Percentiles rank a stretch among this genome's conserved stretches.
Evolutionary conservation across 2,329 filamentous ascomycete species (phyloP).

Genomic region (Ilyonectria robusta): DNA sequence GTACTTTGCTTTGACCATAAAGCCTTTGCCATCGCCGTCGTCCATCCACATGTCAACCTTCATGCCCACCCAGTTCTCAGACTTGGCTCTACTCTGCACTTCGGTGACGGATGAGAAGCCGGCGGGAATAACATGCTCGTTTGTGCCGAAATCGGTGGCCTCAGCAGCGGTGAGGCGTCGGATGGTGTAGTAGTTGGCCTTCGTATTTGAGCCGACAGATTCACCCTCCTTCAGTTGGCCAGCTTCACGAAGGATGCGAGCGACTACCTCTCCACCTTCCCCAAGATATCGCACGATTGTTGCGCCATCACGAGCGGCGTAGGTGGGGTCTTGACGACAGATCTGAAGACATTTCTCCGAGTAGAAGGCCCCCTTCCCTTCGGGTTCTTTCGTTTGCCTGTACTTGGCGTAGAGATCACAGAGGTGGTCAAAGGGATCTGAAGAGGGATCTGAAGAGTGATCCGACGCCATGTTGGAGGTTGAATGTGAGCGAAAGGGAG

Average conservation of each 20-base stretch:
- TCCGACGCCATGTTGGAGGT: constrained; percentile 6
- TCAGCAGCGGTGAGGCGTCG: constrained; percentile 11
- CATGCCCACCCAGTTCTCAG: constrained; percentile 47
- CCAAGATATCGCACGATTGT: constrained; percentile 45
- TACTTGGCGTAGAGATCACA: constrained; percentile 7
- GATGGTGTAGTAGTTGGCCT: constrained; percentile 18
- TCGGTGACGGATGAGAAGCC: constrained; percentile 30
- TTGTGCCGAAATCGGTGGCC: constrained; percentile 24
- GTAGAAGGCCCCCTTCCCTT: constrained; percentile 14
- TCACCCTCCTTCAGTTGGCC: neutral
- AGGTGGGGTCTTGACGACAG: constrained; percentile 43
- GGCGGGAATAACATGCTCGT: constrained; percentile 27
- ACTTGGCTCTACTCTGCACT: constrained; percentile 31
- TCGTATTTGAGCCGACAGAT: neutral
- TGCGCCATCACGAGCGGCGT: constrained; percentile 38
- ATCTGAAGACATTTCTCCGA: constrained; percentile 34
- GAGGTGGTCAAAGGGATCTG: neutral
- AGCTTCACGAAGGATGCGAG: constrained; percentile 29
- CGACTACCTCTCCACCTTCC: constrained; percentile 25
- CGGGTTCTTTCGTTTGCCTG: constrained; percentile 2
- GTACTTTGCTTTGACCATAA: constrained; percentile 49
- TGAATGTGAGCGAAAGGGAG: neutral
- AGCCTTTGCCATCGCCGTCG: constrained; percentile 7
- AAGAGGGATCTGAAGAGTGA: neutral
- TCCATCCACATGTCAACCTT: constrained; percentile 50